Base-by-base conservation (phyloP, 441 rosid genomes). In the Dalechampia spathulata region DNA sequence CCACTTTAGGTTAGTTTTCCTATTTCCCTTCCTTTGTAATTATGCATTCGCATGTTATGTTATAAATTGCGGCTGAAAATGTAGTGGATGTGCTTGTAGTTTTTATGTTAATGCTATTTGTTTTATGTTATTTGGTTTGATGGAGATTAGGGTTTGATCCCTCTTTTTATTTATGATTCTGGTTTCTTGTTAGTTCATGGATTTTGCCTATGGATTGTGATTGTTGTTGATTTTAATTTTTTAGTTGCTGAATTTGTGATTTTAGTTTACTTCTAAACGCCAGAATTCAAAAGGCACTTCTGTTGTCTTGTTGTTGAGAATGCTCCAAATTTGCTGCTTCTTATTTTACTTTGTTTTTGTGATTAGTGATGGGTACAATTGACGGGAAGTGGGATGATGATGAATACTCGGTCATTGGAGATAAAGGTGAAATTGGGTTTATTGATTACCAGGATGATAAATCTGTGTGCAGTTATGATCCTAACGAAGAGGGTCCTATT, bases 361-460 rank as follows among this genome's bases (percentile, higher is more conserved):
- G 27, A 13, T 55, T 36, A 66, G 62, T 23, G 57, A 75, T 79
- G 79, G 57, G 62, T 26, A 10, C 64, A 1, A 2, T 36, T 39
- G 60, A 57, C 21, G 50, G 58, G 52, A 60, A 57, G 37, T 60
- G 61, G 69, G 78, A 8, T 20, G 78, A 27, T 19, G 78, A 72
- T 14, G 79, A 79, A 14, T 72, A 26, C 57, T 77, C 82, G 14
- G 81, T 73, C 14, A 73, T 75, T n/a, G 69, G 75, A 45, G 83
- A 77, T 27, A 77, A 74, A 59, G 81, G 78, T 10, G 81, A 77
- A 52, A 70, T 82, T 1, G 83, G 78, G 14, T 82, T 66, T 49
- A 72, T 79, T 40, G 85, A 82, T 64, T 75, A 61, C 43, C 75
- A 74, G 41, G 64, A 80, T 25, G 79, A 78, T 62, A 69, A 56